These are phyloP conservation scores for Piper betle DNA, from an alignment of 164 flowering plant genomes.

Conservation along the genomic window DNA sequence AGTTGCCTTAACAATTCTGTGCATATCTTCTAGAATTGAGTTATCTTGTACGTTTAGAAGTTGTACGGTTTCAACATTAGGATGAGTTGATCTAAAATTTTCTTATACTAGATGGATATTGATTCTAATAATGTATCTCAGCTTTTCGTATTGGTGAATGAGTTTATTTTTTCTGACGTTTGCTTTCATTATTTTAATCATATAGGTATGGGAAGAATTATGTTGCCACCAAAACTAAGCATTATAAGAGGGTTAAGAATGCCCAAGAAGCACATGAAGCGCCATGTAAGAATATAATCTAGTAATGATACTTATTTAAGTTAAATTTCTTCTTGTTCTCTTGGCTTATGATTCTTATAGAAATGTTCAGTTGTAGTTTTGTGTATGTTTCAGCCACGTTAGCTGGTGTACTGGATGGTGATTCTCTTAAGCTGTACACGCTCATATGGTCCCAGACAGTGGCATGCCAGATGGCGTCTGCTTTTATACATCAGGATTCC, in stretches of 20 bases:
- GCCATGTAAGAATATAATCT: conserved; percentile 38
- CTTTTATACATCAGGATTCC: conserved; percentile 39
- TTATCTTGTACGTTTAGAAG: too few species aligned
- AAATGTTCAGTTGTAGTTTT: too few species aligned
- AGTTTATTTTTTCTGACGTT: background rate
- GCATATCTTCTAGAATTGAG: too few species aligned
- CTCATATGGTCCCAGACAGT: conserved; percentile 85
- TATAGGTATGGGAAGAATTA: conserved; percentile 63
- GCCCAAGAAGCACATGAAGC: conserved; percentile 99
- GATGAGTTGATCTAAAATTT: too few species aligned
- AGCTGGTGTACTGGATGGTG: conserved; percentile 67
- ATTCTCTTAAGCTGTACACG: conserved; percentile 66
- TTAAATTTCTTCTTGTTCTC: too few species aligned
- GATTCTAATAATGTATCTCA: too few species aligned
- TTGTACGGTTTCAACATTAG: too few species aligned
- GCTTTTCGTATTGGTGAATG: background rate
- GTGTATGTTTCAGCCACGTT: conserved; percentile 35
- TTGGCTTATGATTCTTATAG: too few species aligned
- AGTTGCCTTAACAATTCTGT: too few species aligned
- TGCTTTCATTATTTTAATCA: background rate
- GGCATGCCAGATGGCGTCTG: conserved; percentile 92
- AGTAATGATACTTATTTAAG: too few species aligned
- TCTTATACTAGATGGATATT: too few species aligned
- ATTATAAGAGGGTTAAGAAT: conserved; percentile 84
- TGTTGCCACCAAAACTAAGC: conserved; percentile 39